Evolutionary conservation across 768 basidiomycete species (phyloP).

Genomic region (Suillus sp.): DNA sequence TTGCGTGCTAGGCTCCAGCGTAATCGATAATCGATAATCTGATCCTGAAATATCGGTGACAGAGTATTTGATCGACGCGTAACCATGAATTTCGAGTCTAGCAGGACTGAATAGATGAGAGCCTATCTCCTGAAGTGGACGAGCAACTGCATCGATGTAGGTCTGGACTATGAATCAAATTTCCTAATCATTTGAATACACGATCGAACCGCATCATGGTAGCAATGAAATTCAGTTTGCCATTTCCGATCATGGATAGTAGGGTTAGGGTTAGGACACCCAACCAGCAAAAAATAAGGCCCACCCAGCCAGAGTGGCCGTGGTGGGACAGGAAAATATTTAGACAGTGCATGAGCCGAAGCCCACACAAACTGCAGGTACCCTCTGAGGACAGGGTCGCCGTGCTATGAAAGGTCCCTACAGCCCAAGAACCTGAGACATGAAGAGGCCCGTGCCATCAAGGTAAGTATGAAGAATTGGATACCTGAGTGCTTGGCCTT

Average conservation of each 20-base stretch:
- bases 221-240: background rate
- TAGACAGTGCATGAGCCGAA: conserved; percentile 41
- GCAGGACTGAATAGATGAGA: no score
- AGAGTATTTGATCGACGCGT: background rate
- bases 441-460: conserved; percentile 56
- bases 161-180: background rate
- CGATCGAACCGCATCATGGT: background rate
- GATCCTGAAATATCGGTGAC: no score
- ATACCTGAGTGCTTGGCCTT: conserved; percentile 10
- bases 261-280: conserved; percentile 33
- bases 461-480: conserved; percentile 51
- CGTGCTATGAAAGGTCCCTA: conserved; percentile 56
- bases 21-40: background rate
- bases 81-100: background rate
- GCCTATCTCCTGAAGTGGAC: no score
- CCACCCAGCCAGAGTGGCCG: conserved; percentile 38
- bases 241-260: background rate
- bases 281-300: conserved; percentile 30
- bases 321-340: conserved; percentile 48
- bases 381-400: conserved; percentile 50
- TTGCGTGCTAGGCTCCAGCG: background rate
- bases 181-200: background rate
- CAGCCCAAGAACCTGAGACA: conserved; percentile 53
- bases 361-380: conserved; percentile 45
- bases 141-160: background rate